Evolutionary conservation across 306 rosid species (phyloP).

Genomic region (Rosa chinensis): DNA sequence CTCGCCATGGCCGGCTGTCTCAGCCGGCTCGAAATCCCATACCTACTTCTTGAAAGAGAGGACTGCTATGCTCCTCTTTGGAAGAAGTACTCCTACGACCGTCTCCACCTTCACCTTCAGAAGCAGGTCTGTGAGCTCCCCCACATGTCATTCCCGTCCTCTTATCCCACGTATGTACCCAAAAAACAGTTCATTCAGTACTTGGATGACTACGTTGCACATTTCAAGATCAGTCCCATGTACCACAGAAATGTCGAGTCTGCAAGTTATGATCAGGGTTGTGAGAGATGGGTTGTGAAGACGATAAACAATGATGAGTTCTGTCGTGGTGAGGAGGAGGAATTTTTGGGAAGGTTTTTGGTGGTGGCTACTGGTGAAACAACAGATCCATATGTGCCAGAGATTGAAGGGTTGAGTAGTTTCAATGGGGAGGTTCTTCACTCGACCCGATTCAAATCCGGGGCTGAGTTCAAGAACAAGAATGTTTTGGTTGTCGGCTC

Average conservation of each 20-base stretch:
- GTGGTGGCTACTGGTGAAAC: slow-evolving; percentile 76
- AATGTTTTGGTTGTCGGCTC: slow-evolving; percentile 73
- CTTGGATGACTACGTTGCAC: slow-evolving; percentile 39
- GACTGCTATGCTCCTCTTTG: slow-evolving; percentile 60
- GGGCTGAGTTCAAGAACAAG: slow-evolving; percentile 37
- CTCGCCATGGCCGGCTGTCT: slow-evolving; percentile 50
- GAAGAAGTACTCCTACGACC: slow-evolving; percentile 64
- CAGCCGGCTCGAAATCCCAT: slow-evolving; percentile 39
- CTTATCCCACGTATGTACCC: slow-evolving; percentile 53
- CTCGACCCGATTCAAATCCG: slow-evolving; percentile 49
- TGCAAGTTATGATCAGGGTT: slow-evolving; percentile 31
- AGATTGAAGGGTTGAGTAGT: slow-evolving; percentile 42
- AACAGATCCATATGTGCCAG: slow-evolving; percentile 46
- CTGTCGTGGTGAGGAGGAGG: slow-evolving; percentile 38
- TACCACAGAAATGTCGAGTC: slow-evolving; percentile 42
- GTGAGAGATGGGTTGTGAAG: slow-evolving; percentile 44
- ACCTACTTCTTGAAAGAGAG: slow-evolving; percentile 55
- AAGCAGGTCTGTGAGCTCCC: slow-evolving; percentile 55
- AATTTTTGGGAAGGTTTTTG: slow-evolving; percentile 34
- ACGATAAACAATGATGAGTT: slow-evolving; percentile 23
- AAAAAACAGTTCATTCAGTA: slow-evolving; percentile 43
- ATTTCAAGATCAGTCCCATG: slow-evolving; percentile 48
- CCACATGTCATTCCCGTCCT: slow-evolving; percentile 38
- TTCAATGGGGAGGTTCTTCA: slow-evolving; percentile 58
- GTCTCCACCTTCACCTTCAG: slow-evolving; percentile 52